Conservation (phyloP, 805 yeast species). For the Schwanniomyces sp. region DNA sequence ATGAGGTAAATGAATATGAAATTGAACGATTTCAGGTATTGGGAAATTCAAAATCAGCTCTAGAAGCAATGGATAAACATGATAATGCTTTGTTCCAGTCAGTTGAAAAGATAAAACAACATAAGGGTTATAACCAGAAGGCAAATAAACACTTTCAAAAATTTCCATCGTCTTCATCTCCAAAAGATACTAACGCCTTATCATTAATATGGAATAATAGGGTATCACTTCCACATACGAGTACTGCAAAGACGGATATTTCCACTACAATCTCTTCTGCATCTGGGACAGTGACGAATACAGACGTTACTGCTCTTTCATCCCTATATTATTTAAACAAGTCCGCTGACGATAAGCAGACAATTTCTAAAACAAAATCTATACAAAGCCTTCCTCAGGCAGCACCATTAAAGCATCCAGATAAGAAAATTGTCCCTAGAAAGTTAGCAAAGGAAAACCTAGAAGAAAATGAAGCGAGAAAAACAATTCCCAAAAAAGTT, state of each 20-base stretch:
- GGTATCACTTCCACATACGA: conserved; percentile 10
- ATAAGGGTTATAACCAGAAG: background rate
- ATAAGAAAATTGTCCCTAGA: background rate
- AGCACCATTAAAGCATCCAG: background rate
- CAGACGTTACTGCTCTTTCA: conserved; percentile 36
- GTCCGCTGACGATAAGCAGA: conserved; percentile 17
- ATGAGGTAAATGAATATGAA: conserved; percentile 70
- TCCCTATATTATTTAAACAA: conserved; percentile 38
- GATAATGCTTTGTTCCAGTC: conserved; percentile 58
- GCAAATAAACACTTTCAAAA: background rate
- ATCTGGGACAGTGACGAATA: conserved; percentile 36
- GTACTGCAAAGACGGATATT: conserved; percentile 23
- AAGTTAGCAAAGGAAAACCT: background rate
- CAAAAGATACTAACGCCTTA: conserved; percentile 20
- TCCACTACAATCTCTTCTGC: conserved; percentile 34
- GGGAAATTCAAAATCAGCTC: conserved; percentile 37
- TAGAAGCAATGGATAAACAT: conserved; percentile 65
- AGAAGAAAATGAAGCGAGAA: conserved; percentile 1
- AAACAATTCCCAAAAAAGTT: background rate
- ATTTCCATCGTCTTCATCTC: background rate
- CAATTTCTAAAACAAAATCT: background rate
- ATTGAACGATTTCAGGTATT: conserved; percentile 55
- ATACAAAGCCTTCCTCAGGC: background rate
- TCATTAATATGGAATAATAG: conserved; percentile 24
- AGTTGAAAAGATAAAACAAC: background rate